Base-by-base conservation (phyloP, 2,329 filamentous ascomycete species). In the Xylariaceae sp. region DNA sequence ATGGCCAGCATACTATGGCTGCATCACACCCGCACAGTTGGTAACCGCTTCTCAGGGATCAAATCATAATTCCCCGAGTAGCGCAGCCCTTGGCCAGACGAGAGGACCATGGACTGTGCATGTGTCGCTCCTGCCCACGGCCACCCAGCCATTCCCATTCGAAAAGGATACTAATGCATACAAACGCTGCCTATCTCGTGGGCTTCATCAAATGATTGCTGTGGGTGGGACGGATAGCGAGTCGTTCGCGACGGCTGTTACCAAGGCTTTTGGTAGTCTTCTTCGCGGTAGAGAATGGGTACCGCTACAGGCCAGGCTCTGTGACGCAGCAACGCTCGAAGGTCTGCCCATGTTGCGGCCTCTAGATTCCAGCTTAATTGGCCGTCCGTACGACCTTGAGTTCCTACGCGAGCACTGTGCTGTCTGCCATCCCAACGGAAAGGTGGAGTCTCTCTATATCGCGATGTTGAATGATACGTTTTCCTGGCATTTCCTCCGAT, bases 131-230 rank as follows among this genome's bases (percentile, higher is more conserved):
- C 73, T 85, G 30, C 82, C 82, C 3, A 78, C 76, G 40, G 73
- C 73, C 10, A 75, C 75, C 27, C 77, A 81, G 50, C 78, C 81
- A 4, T 83, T 84, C 58, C 82, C 82, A 0, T 85, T 85, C 64
- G 82, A 85, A 67, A 82, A 82, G 63, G 81, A 84, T 59, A 84
- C 82, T 11, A 79, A 75, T 33, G 81, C 82, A 3, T 85, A 85
- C 67, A 84, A 84, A 63, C 75, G 82, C 36, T 84, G 81, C 37
- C 72, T 85, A 4, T 85, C 82, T 11, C 79, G 82, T 13, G 82
- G 82, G 3, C 74, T 85, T 37, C 82, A 85, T 60, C 80, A 78
- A 53, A 79, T 83, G 69, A 73, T 85, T 15, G 80, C 77, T 7
- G 75, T 85, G 10, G 73, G 75, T 36, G 81, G 79, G 15, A 73